phyloP scores from a whole-genome alignment of 495 filamentous ascomycete species.

The Platismatia glauca region DNA sequence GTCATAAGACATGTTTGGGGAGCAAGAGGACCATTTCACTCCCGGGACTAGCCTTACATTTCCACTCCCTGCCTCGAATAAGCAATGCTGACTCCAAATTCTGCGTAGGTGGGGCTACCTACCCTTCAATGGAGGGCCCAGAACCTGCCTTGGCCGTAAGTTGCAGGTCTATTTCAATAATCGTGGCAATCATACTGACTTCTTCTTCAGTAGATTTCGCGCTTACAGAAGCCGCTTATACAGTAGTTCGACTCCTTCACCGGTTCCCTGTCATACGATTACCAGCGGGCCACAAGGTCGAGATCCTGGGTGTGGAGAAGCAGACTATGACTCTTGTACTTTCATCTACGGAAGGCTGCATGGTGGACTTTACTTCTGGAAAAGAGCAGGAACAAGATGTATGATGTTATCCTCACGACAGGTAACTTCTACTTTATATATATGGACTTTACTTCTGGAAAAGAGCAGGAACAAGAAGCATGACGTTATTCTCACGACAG shows the following conservation, averaged over 20 bases:
- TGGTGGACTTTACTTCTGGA: slow-evolving; percentile 1
- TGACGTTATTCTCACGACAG: no score
- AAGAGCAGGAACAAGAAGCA: no score
- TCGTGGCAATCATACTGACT: not conserved
- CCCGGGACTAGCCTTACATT: no score
- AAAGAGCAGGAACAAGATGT: not conserved
- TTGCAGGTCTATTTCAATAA: slow-evolving; percentile 16
- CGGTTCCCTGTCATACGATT: slow-evolving; percentile 27
- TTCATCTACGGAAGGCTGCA: slow-evolving; percentile 13
- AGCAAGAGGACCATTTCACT: no score
- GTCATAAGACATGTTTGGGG: no score
- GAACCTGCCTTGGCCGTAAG: no score
- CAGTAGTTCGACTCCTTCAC: slow-evolving; percentile 37
- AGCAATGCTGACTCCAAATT: no score
- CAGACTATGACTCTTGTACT: slow-evolving; percentile 17
- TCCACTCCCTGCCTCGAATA: no score
- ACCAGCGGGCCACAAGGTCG: slow-evolving; percentile 9
- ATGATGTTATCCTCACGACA: not conserved
- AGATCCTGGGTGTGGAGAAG: slow-evolving; percentile 18
- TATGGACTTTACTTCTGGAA: no score
- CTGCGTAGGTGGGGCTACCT: no score
- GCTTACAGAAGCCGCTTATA: slow-evolving; percentile 39
- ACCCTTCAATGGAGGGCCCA: no score
- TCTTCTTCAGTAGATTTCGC: slow-evolving; percentile 36
- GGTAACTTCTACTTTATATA: not conserved